phyloP scores from a whole-genome alignment of 495 filamentous ascomycete species.

The Xeromyces bisporus region DNA sequence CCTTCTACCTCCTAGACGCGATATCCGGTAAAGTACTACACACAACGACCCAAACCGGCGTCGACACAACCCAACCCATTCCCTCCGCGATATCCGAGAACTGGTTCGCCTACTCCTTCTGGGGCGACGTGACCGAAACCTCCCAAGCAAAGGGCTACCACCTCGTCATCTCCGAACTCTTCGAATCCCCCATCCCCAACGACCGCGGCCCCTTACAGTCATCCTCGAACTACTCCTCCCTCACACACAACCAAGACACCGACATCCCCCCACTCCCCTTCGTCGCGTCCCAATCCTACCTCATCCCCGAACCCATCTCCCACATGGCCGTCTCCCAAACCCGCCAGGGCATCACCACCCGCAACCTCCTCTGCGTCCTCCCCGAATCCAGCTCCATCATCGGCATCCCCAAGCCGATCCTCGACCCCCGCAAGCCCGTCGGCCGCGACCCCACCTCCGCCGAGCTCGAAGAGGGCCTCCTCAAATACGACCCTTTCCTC shows the following conservation, averaged over 20 bases:
- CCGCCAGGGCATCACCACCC: constrained; percentile 78
- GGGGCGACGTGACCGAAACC: constrained; percentile 34
- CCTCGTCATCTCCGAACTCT: constrained; percentile 73
- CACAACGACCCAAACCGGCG: constrained; percentile 47
- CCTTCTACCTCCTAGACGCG: constrained; percentile 72
- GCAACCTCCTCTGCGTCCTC: constrained; percentile 63
- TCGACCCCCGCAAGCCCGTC: constrained; percentile 80
- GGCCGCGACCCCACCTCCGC: constrained; percentile 63
- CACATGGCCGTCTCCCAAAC: constrained; percentile 75
- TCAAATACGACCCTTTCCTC: constrained; percentile 55
- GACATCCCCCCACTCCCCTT: constrained; percentile 37
- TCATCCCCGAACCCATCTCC: constrained; percentile 59
- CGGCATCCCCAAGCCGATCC: constrained; percentile 55
- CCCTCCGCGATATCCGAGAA: constrained; percentile 73
- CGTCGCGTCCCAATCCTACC: constrained; percentile 59
- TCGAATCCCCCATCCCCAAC: constrained; percentile 68
- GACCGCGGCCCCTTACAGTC: constrained; percentile 66
- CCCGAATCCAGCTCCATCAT: constrained; percentile 54
- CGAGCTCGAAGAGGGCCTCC: constrained; percentile 72
- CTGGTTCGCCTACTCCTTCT: constrained; percentile 90
- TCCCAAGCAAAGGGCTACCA: constrained; percentile 67
- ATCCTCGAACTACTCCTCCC: constrained; percentile 51
- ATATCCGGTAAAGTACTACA: constrained; percentile 68
- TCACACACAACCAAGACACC: constrained; percentile 43
- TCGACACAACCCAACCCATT: constrained; percentile 62